Evolutionary conservation across 495 filamentous ascomycete species (phyloP).

Genomic region (Hypomontagnella monticulosa): DNA sequence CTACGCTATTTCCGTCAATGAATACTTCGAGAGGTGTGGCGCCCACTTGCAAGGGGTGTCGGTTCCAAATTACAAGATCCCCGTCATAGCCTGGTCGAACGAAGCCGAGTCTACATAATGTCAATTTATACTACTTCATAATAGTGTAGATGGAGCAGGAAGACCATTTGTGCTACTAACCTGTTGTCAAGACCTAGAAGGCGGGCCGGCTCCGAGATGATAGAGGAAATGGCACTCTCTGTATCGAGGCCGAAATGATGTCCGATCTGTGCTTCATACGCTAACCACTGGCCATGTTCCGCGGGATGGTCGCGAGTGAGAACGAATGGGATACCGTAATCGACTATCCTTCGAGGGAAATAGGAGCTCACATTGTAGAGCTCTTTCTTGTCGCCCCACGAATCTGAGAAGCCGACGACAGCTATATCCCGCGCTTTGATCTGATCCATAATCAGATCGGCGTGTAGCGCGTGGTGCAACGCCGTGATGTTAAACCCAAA

Average conservation of each 20-base stretch:
- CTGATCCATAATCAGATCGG: slow-evolving; percentile 60
- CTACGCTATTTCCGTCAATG: slow-evolving; percentile 56
- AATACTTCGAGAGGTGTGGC: slow-evolving; percentile 64
- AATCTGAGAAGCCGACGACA: slow-evolving; percentile 56
- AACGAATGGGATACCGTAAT: slow-evolving; percentile 59
- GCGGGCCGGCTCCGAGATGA: slow-evolving; percentile 60
- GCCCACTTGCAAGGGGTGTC: slow-evolving; percentile 60
- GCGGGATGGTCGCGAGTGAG: slow-evolving; percentile 59
- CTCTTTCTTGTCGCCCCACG: slow-evolving; percentile 62
- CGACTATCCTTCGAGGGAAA: slow-evolving; percentile 57
- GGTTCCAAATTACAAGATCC: slow-evolving; percentile 66
- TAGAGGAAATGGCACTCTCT: slow-evolving; percentile 58
- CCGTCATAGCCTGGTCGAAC: slow-evolving; percentile 61
- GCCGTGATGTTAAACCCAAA: slow-evolving; percentile 61
- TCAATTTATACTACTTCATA: neutral
- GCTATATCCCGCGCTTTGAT: slow-evolving; percentile 55
- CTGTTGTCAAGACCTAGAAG: slow-evolving; percentile 55
- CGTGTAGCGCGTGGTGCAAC: slow-evolving; percentile 63
- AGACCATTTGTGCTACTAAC: neutral
- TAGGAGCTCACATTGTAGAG: slow-evolving; percentile 60
- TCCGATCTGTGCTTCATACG: slow-evolving; percentile 60
- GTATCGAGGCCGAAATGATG: slow-evolving; percentile 59
- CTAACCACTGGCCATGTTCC: slow-evolving; percentile 54
- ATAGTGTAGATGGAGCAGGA: neutral
- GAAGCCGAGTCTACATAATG: slow-evolving; percentile 53